Percentiles rank a stretch among this genome's conserved stretches.
Evolutionary conservation across 148 eudicot genomes (phyloP).

Genomic region (Talinum fruticosum): DNA sequence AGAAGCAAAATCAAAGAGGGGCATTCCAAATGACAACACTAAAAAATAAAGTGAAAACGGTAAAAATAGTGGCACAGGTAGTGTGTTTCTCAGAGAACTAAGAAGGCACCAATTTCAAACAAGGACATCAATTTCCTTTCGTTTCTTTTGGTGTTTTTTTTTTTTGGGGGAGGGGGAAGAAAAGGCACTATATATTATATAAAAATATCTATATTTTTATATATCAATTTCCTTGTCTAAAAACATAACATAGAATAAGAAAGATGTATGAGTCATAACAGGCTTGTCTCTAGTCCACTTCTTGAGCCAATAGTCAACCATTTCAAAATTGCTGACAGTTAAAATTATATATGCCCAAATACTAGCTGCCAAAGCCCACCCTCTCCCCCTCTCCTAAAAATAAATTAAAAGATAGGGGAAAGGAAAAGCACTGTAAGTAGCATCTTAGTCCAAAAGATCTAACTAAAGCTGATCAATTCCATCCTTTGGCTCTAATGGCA

Average conservation of each 20-base stretch:
- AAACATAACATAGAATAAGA: not conserved
- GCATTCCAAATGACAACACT: not conserved
- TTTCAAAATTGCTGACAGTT: too few species aligned
- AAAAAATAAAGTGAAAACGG: not conserved
- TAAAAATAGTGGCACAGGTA: not conserved
- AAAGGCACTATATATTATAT: too few species aligned
- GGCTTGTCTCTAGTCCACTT: not conserved
- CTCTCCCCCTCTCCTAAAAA: too few species aligned
- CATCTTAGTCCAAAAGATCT: too few species aligned
- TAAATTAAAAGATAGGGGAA: not conserved
- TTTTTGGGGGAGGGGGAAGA: too few species aligned
- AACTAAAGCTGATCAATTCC: not conserved
- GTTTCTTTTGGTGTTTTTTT: too few species aligned
- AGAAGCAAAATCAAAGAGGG: not conserved
- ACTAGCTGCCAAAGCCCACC: too few species aligned
- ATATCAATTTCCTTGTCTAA: not conserved
- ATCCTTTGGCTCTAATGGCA: not conserved
- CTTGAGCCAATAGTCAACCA: not conserved
- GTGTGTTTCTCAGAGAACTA: not conserved
- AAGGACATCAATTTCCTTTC: not conserved
- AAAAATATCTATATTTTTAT: too few species aligned
- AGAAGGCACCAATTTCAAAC: not conserved
- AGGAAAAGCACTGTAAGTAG: not conserved
- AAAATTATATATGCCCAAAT: too few species aligned
- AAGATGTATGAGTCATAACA: not conserved